Evolutionary conservation across 192 early-diverging fungal species (phyloP), one percentile per base, ranked within the genome.

Genomic region (Phlyctochytrium planicorne): DNA sequence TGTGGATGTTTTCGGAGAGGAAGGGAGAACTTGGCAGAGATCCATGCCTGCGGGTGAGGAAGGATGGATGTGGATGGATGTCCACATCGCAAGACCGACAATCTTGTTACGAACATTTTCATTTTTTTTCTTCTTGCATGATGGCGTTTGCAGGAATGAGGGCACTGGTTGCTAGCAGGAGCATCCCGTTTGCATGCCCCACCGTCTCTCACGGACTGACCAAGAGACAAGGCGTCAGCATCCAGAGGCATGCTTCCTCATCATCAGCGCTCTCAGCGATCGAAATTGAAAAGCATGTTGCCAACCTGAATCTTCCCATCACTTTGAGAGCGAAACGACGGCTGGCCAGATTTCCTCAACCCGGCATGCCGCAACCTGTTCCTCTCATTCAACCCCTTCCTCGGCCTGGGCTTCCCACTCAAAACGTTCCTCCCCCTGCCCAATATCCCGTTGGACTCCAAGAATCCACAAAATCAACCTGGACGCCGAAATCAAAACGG

Each of bases 401-500:
- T 14, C 53, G 67, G 29, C 55, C 53, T 0, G 29, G 31, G 6
- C 67, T 68, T 25, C 23, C 20, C 3, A 30, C 67, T 1, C 65
- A 53, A 52, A 27, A 40, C n/a, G 24, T 31, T 29, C 59, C 67
- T 23, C 59, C 67, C 24, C 67, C 40, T 30, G 32, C 59, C 16
- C n/a, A 16, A 3, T 62, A 29, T 31, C 33, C 31, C 3, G 17
- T 50, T 14, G 30, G 17, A 14, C 27, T 6, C 30, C 29, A 29
- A 4, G 60, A 10, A 3, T 17, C 30, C 20, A 20, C 4, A 17
- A 30, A 14, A 53, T 29, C 53, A 14, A 33, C 52, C 16, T 79
- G 73, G 73, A 70, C 63, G 2, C 59, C 72, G 3, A 33, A 50
- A 40, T 66, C 72, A 24, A 67, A 53, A 47, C 69, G 77, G 6